These are phyloP conservation scores for Fusarium nisikadoi DNA, from an alignment of 2,329 filamentous ascomycete genomes.

Conservation along the genomic window DNA sequence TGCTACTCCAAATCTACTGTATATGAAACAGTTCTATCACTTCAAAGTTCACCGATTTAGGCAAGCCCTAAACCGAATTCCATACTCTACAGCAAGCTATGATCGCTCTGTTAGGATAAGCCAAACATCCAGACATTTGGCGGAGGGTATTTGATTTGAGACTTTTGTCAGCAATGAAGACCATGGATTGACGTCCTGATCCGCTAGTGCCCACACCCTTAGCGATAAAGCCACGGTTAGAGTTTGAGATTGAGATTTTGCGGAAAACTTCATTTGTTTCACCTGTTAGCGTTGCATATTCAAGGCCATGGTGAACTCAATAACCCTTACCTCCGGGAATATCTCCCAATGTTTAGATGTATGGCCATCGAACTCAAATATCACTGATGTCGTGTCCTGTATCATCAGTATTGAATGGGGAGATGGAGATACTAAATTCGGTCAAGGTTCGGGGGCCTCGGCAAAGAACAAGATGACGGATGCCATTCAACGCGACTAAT, in stretches of 20 bases:
- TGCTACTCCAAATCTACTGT: not conserved
- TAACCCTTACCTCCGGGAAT: not conserved
- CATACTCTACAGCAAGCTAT: not conserved
- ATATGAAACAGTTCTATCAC: conserved; percentile 8
- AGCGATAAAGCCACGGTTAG: conserved; percentile 30
- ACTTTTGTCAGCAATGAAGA: conserved; percentile 8
- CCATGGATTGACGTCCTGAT: conserved; percentile 12
- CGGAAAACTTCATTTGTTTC: conserved; percentile 27
- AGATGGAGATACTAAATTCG: conserved; percentile 28
- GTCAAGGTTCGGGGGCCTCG: conserved; percentile 41
- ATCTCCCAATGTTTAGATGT: not conserved
- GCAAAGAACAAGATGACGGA: conserved; percentile 30
- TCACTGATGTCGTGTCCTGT: conserved; percentile 6
- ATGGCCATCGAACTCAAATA: not conserved
- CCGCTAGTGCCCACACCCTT: conserved; percentile 22
- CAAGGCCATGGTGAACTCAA: not conserved
- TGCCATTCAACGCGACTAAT: conserved; percentile 8
- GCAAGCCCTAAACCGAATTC: not conserved
- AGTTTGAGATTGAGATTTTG: conserved; percentile 27
- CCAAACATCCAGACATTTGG: not conserved
- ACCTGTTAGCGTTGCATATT: conserved; percentile 6
- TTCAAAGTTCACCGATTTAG: not conserved
- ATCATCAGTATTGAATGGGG: conserved; percentile 15
- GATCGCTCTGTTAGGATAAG: not conserved
- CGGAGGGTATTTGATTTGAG: not conserved